phyloP scores from a whole-genome alignment of 768 basidiomycete genomes.

The Rickenella mellea region DNA sequence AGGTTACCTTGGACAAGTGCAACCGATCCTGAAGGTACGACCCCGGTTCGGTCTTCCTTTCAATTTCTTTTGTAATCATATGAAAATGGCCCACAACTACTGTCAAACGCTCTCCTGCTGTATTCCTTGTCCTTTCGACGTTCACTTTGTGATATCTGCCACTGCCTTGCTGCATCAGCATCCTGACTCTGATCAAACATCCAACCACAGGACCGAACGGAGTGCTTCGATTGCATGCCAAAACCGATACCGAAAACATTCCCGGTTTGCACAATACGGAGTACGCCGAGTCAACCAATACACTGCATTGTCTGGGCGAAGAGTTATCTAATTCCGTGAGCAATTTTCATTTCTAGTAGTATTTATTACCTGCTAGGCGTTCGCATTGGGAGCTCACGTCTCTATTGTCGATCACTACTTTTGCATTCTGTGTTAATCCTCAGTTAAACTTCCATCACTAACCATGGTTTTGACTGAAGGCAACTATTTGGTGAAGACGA shows the following conservation, averaged over 20 bases:
- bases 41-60: no score
- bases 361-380: background rate
- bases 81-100: no score
- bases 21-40: conserved; percentile 86
- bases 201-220: conserved; percentile 59
- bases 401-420: background rate
- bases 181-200: background rate
- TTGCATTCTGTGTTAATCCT: conserved; percentile 1
- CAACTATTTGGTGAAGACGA: conserved; percentile 95
- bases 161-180: background rate
- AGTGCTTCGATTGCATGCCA: conserved; percentile 94
- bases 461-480: conserved; percentile 32
- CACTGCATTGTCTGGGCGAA: conserved; percentile 99
- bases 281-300: conserved; percentile 93
- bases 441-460: conserved; percentile 1
- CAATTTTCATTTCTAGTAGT: background rate
- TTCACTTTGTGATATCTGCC: background rate
- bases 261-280: conserved; percentile 95
- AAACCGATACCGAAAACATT: conserved; percentile 92
- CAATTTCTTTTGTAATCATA: no score
- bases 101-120: no score
- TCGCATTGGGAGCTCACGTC: background rate
- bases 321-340: conserved; percentile 87
- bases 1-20: conserved; percentile 95
- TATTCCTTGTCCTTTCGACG: background rate